These are phyloP conservation scores for Cylindrodendrum hubeiense DNA, from an alignment of 2,329 filamentous ascomycete species.

Conservation along the genomic window DNA sequence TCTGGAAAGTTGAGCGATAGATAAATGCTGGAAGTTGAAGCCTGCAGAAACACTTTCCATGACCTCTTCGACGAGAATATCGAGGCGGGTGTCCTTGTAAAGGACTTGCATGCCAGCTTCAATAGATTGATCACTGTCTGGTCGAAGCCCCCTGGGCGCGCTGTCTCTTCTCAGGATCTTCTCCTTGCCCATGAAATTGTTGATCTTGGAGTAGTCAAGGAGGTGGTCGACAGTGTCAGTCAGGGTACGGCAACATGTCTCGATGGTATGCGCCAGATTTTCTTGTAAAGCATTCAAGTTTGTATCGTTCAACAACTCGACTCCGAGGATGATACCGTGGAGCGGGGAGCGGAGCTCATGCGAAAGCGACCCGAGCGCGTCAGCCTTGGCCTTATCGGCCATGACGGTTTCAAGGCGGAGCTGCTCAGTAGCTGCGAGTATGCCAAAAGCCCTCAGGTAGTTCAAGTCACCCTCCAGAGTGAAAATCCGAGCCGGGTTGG, in stretches of 20 bases:
- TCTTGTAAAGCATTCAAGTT: constrained; percentile 59
- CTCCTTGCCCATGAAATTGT: constrained; percentile 47
- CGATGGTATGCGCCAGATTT: constrained; percentile 62
- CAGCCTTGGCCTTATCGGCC: constrained; percentile 64
- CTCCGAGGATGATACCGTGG: constrained; percentile 69
- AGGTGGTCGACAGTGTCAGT: constrained; percentile 68
- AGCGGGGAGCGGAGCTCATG: constrained; percentile 73
- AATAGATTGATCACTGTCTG: not conserved
- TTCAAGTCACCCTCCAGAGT: constrained; percentile 62
- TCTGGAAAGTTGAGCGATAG: constrained; percentile 30
- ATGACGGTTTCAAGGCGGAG: constrained; percentile 55
- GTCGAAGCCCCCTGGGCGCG: not conserved
- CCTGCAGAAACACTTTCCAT: constrained; percentile 61
- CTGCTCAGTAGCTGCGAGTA: constrained; percentile 69
- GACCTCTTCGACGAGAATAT: constrained; percentile 59
- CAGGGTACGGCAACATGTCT: constrained; percentile 63
- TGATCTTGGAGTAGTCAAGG: constrained; percentile 68
- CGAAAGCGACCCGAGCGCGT: constrained; percentile 70
- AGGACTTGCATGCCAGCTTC: not conserved
- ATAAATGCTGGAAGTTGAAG: constrained; percentile 52
- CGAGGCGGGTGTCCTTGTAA: constrained; percentile 47
- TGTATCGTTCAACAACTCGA: constrained; percentile 66
- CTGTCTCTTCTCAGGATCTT: constrained; percentile 14
- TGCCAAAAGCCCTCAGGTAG: constrained; percentile 64
- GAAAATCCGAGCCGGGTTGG: constrained; percentile 56